Conservation (phyloP, 2,329 filamentous ascomycete genomes). For the Ophiostoma piceae region DNA sequence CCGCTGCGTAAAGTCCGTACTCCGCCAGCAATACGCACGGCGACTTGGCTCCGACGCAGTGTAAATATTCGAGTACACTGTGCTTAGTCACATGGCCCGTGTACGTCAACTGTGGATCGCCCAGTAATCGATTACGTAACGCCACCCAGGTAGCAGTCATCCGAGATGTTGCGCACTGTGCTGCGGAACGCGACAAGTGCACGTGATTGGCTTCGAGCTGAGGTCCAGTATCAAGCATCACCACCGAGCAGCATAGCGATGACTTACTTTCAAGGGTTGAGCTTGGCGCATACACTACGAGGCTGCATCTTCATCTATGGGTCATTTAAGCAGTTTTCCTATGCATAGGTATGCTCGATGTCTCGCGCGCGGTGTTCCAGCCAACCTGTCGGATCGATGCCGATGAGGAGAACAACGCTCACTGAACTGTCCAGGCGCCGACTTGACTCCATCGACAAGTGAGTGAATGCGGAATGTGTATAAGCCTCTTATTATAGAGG, state of each 20-base stretch:
- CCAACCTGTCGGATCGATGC: neutral
- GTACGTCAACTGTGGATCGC: neutral
- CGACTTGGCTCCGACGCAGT: neutral
- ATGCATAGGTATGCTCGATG: neutral
- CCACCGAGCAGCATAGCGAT: neutral
- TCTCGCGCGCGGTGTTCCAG: neutral
- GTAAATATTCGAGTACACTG: neutral
- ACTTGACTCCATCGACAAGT: no score
- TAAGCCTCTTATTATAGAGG: no score
- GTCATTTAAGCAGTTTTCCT: no score
- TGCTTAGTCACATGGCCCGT: neutral
- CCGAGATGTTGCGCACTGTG: neutral
- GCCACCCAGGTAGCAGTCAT: neutral
- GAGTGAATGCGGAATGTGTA: no score
- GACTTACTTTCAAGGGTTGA: neutral
- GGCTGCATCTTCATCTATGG: no score
- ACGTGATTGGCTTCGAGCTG: neutral
- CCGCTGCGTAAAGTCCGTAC: neutral
- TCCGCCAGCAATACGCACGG: neutral
- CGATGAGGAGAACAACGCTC: no score
- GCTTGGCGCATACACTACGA: neutral
- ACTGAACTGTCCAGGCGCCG: no score
- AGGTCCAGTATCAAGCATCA: neutral
- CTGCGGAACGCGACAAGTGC: neutral
- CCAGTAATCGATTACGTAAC: neutral